phyloP scores from a whole-genome alignment of 129 eudicot species.

The Flaveria sonorensis region DNA sequence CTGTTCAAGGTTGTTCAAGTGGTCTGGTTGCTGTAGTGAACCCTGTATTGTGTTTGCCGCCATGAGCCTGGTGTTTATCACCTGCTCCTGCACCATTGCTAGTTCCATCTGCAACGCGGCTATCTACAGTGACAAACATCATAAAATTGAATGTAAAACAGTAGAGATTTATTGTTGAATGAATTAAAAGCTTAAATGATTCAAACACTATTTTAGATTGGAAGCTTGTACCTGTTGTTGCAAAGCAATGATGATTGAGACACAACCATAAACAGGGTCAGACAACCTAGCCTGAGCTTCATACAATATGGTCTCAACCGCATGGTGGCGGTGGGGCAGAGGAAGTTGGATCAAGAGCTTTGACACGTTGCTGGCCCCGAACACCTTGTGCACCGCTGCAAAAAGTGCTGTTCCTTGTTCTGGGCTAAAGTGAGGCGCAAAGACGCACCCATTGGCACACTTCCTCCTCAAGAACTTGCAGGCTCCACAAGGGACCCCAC shows the following conservation, averaged over 20 bases:
- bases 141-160: not conserved
- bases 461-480: conserved; percentile 89
- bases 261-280: conserved; percentile 89
- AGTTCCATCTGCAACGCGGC: conserved; percentile 55
- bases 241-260: conserved; percentile 65
- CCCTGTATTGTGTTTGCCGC: conserved; percentile 50
- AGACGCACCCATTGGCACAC: conserved; percentile 73
- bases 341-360: conserved; percentile 77
- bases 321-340: conserved; percentile 51
- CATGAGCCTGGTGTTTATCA: conserved; percentile 43
- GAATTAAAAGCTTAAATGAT: not conserved
- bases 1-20: conserved; percentile 1
- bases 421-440: conserved; percentile 77
- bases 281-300: conserved; percentile 92
- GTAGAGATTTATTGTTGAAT: not conserved
- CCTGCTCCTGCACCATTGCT: conserved; percentile 57
- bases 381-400: conserved; percentile 89
- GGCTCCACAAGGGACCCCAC: conserved; percentile 39
- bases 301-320: conserved; percentile 65
- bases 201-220: not conserved
- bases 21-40: conserved; percentile 33
- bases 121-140: conserved; percentile 35
- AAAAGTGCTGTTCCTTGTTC: conserved; percentile 88
- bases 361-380: conserved; percentile 92
- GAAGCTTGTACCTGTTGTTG: conserved; percentile 60